Percentiles rank a stretch among this genome's conserved stretches.
phyloP scores from a whole-genome alignment of 1,139 yeast genomes.

The Suhomyces choctaworum region DNA sequence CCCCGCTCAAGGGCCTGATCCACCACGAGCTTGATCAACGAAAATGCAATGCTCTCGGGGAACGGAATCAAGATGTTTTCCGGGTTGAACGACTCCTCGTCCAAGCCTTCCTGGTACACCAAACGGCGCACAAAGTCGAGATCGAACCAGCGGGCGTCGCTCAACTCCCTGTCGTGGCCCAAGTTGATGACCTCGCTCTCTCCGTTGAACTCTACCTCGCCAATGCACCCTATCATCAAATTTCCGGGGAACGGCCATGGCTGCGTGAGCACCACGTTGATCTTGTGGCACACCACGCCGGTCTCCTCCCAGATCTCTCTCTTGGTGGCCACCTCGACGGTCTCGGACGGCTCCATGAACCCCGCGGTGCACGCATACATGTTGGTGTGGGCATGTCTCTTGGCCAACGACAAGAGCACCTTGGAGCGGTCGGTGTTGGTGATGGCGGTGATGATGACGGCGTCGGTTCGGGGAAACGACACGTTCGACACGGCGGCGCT shows the following conservation, averaged over 20 bases:
- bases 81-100: constrained; percentile 32
- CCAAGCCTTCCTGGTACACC: constrained; percentile 34
- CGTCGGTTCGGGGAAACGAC: constrained; percentile 90
- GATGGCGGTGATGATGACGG: constrained; percentile 80
- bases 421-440: constrained; percentile 61
- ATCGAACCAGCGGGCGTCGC: constrained; percentile 84
- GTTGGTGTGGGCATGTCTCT: constrained; percentile 45
- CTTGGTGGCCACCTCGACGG: constrained; percentile 82
- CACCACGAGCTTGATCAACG: constrained; percentile 44
- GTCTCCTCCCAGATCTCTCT: constrained; percentile 96
- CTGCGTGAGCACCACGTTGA: constrained; percentile 68
- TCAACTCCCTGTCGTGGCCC: constrained; percentile 81
- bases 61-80: constrained; percentile 45
- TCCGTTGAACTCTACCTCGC: constrained; percentile 62
- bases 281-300: constrained; percentile 68
- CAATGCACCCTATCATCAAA: constrained; percentile 90
- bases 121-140: constrained; percentile 50
- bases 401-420: constrained; percentile 70
- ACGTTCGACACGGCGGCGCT: constrained; percentile 55
- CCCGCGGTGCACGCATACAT: constrained; percentile 92
- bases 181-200: constrained; percentile 60
- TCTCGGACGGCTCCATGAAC: constrained; percentile 92
- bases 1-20: constrained; percentile 34
- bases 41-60: constrained; percentile 43
- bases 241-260: constrained; percentile 98